Percentiles rank a stretch among this genome's conserved stretches.
Conservation (phyloP, 805 yeast species). For the Trichomonascus vanleenenianus region DNA sequence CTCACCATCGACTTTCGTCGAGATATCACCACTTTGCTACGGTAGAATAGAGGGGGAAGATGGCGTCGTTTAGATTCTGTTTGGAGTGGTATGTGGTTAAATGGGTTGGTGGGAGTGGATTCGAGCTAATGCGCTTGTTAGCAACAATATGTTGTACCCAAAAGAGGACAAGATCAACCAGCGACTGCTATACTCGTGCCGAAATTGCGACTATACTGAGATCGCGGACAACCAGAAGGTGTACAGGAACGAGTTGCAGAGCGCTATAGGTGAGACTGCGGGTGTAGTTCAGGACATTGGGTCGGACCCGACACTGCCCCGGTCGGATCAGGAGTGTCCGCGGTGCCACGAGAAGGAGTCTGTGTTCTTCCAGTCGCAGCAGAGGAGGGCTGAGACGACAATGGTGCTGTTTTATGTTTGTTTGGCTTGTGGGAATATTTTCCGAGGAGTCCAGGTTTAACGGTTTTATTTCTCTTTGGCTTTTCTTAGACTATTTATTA, state of each 20-base stretch:
- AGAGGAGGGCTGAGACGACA: constrained; percentile 87
- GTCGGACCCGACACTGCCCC: constrained; percentile 93
- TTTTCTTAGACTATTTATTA: background rate
- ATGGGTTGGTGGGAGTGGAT: background rate
- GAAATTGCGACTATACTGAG: constrained; percentile 92
- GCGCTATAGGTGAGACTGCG: constrained; percentile 89
- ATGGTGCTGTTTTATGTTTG: constrained; percentile 77
- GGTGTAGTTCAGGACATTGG: constrained; percentile 96
- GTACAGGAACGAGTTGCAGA: constrained; percentile 80
- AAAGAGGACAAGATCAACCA: constrained; percentile 80
- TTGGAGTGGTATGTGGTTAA: constrained; percentile 54
- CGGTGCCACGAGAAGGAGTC: constrained; percentile 80
- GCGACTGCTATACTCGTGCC: constrained; percentile 78
- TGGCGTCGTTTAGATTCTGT: constrained; percentile 95
- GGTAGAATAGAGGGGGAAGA: constrained; percentile 21
- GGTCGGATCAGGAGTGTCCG: constrained; percentile 92
- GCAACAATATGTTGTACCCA: constrained; percentile 98
- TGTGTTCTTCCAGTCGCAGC: constrained; percentile 96
- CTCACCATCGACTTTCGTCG: too few relatives aligned
- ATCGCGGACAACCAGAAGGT: constrained; percentile 82
- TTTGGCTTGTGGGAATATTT: constrained; percentile 69
- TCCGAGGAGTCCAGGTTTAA: constrained; percentile 25
- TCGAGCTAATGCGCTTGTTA: too few relatives aligned
- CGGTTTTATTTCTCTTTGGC: background rate
- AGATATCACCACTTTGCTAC: too few relatives aligned